Evolutionary conservation across 2,329 filamentous ascomycete species (phyloP), one percentile per base, ranked within the genome.

Genomic region (Penicillium sp.): DNA sequence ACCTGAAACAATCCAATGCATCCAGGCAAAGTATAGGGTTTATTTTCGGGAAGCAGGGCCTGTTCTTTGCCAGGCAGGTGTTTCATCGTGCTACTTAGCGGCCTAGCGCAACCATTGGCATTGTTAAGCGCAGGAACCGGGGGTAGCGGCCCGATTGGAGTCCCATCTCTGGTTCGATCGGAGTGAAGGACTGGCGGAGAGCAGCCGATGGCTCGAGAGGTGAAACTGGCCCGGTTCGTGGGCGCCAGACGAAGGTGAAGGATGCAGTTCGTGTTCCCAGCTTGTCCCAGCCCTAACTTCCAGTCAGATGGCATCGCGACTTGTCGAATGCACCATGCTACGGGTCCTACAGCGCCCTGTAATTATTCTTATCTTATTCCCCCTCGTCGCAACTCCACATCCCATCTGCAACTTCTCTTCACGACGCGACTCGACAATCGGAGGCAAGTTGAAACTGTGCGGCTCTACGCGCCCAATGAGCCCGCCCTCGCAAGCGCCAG

Each of bases 141-240:
- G 36, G 17, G 15, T 40, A 30, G 36, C 36, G 32, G 34, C 54
- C 54, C 15, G 46, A 55, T 41, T 32, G n/a, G 42, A 49, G 46
- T 55, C 37, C 43, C 44, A 40, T 34, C 44, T 49, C 24, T 24
- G 12, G 17, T 45, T 23, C 37, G 40, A 27, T 21, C 17, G 9
- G 23, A 17, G 17, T 1, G 44, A 58, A 51, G 29, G 45, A 61
- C 41, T 61, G 60, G 60, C 9, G 20, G 29, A 49, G 41, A 54
- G 23, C 7, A 4, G 29, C 33, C 20, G 26, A 37, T 44, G 17
- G 15, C 30, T n/a, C 3, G 6, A 34, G 26, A 34, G 44, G 7
- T 61, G 60, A 63, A 63, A 63, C 60, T 15, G 30, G 21, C 27
- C 44, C 44, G 15, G 12, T 33, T 32, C n/a, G 29, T 13, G 27